These are phyloP conservation scores for Annulohypoxylon bovei DNA, from an alignment of 495 filamentous ascomycete species.

Conservation along the genomic window DNA sequence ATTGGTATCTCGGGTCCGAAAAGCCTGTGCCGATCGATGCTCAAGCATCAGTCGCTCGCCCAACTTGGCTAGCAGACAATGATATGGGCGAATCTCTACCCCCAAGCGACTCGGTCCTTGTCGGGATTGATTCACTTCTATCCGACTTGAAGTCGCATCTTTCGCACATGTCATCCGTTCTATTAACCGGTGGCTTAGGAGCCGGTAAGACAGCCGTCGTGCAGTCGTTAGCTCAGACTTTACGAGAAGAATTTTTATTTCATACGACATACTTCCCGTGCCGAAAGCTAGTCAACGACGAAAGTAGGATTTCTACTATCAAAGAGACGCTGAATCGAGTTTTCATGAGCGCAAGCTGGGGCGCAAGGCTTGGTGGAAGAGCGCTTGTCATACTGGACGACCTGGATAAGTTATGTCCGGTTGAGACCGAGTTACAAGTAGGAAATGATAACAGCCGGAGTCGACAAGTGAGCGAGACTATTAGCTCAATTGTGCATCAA, in stretches of 20 bases:
- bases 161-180: conserved; percentile 84
- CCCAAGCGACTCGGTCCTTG: conserved; percentile 66
- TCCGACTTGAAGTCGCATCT: conserved; percentile 75
- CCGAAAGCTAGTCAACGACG: conserved; percentile 83
- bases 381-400: conserved; percentile 90
- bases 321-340: conserved; percentile 85
- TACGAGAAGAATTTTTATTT: conserved; percentile 73
- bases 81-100: conserved; percentile 63
- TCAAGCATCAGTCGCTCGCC: conserved; percentile 72
- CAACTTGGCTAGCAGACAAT: conserved; percentile 60
- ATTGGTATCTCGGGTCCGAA: conserved; percentile 83
- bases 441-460: conserved; percentile 91
- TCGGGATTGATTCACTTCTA: conserved; percentile 84
- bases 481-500: conserved; percentile 83
- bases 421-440: conserved; percentile 91
- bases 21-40: conserved; percentile 75
- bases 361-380: conserved; percentile 81
- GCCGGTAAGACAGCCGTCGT: conserved; percentile 85
- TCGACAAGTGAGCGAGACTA: conserved; percentile 87
- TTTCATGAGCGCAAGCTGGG: conserved; percentile 91
- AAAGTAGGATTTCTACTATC: conserved; percentile 85
- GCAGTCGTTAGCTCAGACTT: conserved; percentile 66
- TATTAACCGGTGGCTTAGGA: conserved; percentile 87
- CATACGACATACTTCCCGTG: conserved; percentile 85
- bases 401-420: conserved; percentile 88